Base-by-base conservation (phyloP, 768 basidiomycete genomes). In the Cubamyces sp. region DNA sequence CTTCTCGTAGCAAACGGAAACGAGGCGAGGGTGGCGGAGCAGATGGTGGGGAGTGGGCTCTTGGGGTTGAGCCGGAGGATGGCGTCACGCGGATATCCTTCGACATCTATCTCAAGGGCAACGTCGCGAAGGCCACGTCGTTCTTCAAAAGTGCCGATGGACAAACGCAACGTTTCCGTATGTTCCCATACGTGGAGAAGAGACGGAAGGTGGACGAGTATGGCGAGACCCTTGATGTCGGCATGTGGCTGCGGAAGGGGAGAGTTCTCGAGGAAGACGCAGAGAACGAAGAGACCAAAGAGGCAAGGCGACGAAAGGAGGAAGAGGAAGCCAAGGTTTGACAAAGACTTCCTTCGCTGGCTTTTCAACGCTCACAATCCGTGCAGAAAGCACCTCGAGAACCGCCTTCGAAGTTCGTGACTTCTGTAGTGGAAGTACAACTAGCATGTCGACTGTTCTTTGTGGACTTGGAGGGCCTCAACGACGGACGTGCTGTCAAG, bases 31-130 rank as follows among this genome's bases (percentile, higher is more conserved):
- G 72, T 18, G 74, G 64, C 41, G 66, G 60, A 11, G 66, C 78
- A 21, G 87, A 87, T 61, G 82, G 78, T 7, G 73, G 76, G 21
- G 90, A 88, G 69, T 92, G 90, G 89, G 81, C 79, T 30, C 54
- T 66, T 2, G 70, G 54, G 21, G 73, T 90, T 62, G 91, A 92
- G 64, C 84, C 84, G 45, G 92, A 94, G 62, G 92, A 94, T 60
- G 85, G 87, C 1, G 70, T 87, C 55, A 86, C 87, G 15, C 88
- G 85, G 68, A 76, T 96, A 41, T 96, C 93, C 1, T 99, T 92
- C 69, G 97, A 99, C 74, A 97, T 98, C 66, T 98, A 94, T 74
- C 82, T 98, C 63, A 97, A 96, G 74, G 96, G 96, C n/a, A 94
- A 96, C 64, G 92, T 95, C 48, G 88, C 91, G 26, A 90, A 91